Evolutionary conservation across 352 stramenopile species (phyloP).

Genomic region (Phytophthora kernoviae): DNA sequence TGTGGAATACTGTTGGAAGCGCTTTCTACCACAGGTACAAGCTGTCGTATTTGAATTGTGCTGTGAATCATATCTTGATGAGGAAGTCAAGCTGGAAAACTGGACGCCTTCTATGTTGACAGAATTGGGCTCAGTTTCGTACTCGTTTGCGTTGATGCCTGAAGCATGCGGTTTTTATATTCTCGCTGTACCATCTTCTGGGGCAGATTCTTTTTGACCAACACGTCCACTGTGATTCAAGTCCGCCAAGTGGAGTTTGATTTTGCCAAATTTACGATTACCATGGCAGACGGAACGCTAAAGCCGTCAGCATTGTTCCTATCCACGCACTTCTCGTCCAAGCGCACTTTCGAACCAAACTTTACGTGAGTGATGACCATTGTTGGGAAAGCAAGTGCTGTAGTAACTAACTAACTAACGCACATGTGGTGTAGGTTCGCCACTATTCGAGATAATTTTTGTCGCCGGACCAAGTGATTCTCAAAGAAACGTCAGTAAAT

Average conservation of each 20-base stretch:
- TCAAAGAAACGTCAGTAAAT: conserved; percentile 50
- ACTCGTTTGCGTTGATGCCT: conserved; percentile 41
- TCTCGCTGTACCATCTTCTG: conserved; percentile 28
- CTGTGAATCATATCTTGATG: conserved; percentile 49
- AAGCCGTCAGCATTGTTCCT: conserved; percentile 51
- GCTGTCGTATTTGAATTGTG: conserved; percentile 67
- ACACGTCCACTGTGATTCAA: conserved; percentile 19
- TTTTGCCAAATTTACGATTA: conserved; percentile 47
- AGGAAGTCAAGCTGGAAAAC: conserved; percentile 48
- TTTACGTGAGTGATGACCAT: conserved; percentile 38
- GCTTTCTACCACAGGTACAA: conserved; percentile 63
- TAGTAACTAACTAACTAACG: background rate
- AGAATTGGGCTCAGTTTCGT: conserved; percentile 8
- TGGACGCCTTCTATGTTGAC: conserved; percentile 33
- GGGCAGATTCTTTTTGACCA: background rate
- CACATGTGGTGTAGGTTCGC: conserved; percentile 31
- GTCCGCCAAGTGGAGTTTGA: conserved; percentile 74
- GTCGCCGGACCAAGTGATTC: conserved; percentile 43
- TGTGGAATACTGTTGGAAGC: conserved; percentile 61
- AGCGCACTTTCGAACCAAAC: conserved; percentile 41
- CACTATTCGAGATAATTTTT: conserved; percentile 67
- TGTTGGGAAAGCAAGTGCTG: background rate
- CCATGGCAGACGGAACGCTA: conserved; percentile 54
- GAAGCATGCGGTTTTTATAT: conserved; percentile 61
- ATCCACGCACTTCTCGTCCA: conserved; percentile 47